Conservation (phyloP, 106 monocot species). For the Phalaenopsis aphrodite region DNA sequence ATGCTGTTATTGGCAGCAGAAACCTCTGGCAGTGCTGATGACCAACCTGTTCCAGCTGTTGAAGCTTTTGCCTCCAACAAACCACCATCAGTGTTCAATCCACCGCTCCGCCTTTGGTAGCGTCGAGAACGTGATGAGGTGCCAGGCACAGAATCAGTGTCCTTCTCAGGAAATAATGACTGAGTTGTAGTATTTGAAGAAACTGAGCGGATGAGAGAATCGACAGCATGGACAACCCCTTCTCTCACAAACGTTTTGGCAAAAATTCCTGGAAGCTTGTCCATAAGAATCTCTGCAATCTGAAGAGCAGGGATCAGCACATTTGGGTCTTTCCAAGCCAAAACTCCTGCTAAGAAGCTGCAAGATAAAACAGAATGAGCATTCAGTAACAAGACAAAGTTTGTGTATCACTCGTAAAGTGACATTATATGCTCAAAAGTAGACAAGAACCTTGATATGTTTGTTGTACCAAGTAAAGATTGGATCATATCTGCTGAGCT, state of each 20-base stretch:
- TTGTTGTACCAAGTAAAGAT: constrained; percentile 58
- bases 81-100: constrained; percentile 32
- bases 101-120: constrained; percentile 35
- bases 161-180: constrained; percentile 38
- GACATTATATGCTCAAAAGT: not conserved
- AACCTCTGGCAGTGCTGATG: constrained; percentile 40
- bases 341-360: constrained; percentile 92
- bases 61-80: constrained; percentile 51
- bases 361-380: constrained; percentile 9
- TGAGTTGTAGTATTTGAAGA: constrained; percentile 37
- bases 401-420: not conserved
- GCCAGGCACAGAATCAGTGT: constrained; percentile 37
- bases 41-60: constrained; percentile 21
- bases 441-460: constrained; percentile 68
- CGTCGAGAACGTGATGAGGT: constrained; percentile 77
- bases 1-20: constrained; percentile 54
- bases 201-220: constrained; percentile 57
- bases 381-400: not conserved
- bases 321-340: constrained; percentile 99
- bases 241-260: constrained; percentile 91
- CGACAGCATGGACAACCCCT: constrained; percentile 97
- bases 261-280: constrained; percentile 88
- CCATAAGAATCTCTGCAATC: constrained; percentile 89
- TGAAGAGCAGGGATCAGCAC: constrained; percentile 91
- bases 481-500: constrained; percentile 91